Evolutionary conservation across 2,329 filamentous ascomycete genomes (phyloP), one percentile per base, ranked within the genome.

Genomic region (Ceratocystis destructans): DNA sequence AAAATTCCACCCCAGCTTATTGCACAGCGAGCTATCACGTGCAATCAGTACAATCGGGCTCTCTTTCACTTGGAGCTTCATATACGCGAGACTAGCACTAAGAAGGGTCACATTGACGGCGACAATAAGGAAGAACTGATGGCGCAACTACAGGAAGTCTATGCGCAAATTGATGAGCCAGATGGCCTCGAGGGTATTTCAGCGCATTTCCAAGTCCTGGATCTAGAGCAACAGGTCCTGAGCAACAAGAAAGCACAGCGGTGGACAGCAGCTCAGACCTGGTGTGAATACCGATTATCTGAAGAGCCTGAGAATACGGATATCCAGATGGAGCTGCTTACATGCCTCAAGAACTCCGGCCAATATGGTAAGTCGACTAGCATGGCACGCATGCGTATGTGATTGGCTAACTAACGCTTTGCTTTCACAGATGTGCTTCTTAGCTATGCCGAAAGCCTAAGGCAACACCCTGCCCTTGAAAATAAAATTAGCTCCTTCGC

Each of bases 181-280:
- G 94, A 99, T 74, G 92, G 93, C 1, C 86, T 99, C 44, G 92
- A 97, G 73, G 94, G 94, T 2, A 93, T 99, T 68, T 96, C 93
- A 1, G 86, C 90, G 22, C 88, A 94, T 73, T 79, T 97, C 2
- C 87, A 88, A 67, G 85, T 91, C 10, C 79, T 97, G n/a, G 89
- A 95, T 70, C 87, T 96, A 62, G 89, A 96, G 68, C 93, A 96
- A 73, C 92, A 97, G 73, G 88, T 96, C 41, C 80, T 96, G 66
- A 90, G 95, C 71, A 91, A 99, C 76, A 85, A 89, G 67, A 97
- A 96, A 74, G 89, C 92, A 22, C 94, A 94, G 3, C 82, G 92
- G 69, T 99, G 94, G 92, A 87, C 89, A 17, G 90, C 93, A 64
- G 94, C 92, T 28, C 94, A 97, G 76, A 96, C 90, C 69, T 99